Evolutionary conservation across 1,139 yeast genomes (phyloP).

Genomic region (Pichia terricola): DNA sequence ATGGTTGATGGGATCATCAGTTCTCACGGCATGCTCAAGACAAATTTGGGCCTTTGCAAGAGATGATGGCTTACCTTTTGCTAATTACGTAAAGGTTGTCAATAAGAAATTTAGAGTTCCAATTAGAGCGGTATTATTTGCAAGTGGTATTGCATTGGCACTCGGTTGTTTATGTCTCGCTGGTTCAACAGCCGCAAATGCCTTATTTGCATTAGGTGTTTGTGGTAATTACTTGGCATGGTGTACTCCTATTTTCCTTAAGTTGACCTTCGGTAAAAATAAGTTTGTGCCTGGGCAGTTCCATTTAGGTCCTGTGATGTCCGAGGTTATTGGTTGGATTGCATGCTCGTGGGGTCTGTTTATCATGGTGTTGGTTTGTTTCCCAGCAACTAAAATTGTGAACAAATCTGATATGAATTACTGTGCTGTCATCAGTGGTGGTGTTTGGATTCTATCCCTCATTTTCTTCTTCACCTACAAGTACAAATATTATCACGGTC

Average conservation of each 20-base stretch:
- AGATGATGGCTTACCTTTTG: slow-evolving; percentile 40
- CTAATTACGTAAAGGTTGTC: slow-evolving; percentile 41
- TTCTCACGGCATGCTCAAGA: no score
- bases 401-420: slow-evolving; percentile 29
- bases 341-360: slow-evolving; percentile 29
- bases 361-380: slow-evolving; percentile 38
- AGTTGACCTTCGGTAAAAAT: slow-evolving; percentile 36
- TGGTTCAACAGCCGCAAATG: slow-evolving; percentile 49
- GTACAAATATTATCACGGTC: no score
- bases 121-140: slow-evolving; percentile 48
- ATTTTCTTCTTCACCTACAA: no score
- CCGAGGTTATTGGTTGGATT: slow-evolving; percentile 34
- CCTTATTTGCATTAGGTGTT: slow-evolving; percentile 47
- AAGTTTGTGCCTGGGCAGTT: slow-evolving; percentile 57
- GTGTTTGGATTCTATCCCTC: no score
- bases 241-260: no score
- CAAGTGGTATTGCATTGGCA: slow-evolving; percentile 37
- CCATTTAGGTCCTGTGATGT: slow-evolving; percentile 40
- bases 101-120: slow-evolving; percentile 47
- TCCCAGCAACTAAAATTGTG: slow-evolving; percentile 30
- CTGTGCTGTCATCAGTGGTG: slow-evolving; percentile 40
- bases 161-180: slow-evolving; percentile 51
- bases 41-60: slow-evolving; percentile 46
- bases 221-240: slow-evolving; percentile 63
- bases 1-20: no score